Evolutionary conservation across 2,329 filamentous ascomycete genomes (phyloP), one percentile per base, ranked within the genome.

Genomic region (Monilinia aucupariae): DNA sequence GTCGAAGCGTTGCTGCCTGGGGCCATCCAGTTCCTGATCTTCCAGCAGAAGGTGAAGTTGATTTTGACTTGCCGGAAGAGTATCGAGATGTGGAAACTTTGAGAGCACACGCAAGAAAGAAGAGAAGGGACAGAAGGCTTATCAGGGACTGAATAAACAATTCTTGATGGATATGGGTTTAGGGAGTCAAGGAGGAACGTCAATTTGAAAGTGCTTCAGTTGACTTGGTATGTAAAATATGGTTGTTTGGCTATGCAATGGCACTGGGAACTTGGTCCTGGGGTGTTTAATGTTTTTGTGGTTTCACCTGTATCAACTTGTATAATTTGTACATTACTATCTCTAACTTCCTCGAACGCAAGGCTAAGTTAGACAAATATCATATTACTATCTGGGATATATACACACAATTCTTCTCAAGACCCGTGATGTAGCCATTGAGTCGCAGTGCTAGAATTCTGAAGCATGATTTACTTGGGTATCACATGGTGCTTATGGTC

Each of bases 21-120:
- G 93, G 93, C 0, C 84, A 88, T 32, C 83, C 89, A 0, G 76
- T 97, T 25, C 92, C 92, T 0, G 90, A 96, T 17, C 78, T 88
- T 63, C 74, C 78, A 6, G 30, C 37, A 37, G 83, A 90, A 72
- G 73, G 74, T 39, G 90, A 96, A 72, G 73, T 74, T 39, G 90
- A 96, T 49, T 97, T 97, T 73, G 80, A 84, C 63, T 77, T 96
- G 59, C 90, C 92, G 0, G 79, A 82, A 8, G 88, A 75, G 60
- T 74, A 69, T 60, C 66, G 69, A 50, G 70, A 73, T 53, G 78
- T 80, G 67, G 82, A 84, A 69, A 79, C 76, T 47, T 74, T 86
- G 65, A 82, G 81, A 70, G 78, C 81, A 20, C 84, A 83, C 65
- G 88, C 85, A 41, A 77, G 88, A 66, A 84, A 83, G 72, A 82